phyloP scores from a whole-genome alignment of 257 asterid genomes.

The Primulina tabacum region DNA sequence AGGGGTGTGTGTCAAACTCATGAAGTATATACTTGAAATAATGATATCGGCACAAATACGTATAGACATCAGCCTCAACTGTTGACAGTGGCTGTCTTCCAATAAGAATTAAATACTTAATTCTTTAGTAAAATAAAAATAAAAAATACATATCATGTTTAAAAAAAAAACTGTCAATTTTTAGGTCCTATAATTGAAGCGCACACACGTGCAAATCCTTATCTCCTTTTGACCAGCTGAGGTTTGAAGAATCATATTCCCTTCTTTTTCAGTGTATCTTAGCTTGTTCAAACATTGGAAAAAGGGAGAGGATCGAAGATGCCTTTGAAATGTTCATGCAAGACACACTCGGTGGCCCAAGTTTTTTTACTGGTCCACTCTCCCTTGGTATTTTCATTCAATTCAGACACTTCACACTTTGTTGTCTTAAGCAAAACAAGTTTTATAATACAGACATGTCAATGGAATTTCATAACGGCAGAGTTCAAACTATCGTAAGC shows the following conservation, averaged over 20 bases:
- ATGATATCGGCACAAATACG: no score
- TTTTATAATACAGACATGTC: no score
- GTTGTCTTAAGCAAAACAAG: neutral
- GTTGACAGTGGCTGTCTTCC: conserved; percentile 1
- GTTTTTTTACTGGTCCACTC: conserved; percentile 19
- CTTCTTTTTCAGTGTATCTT: conserved; percentile 12
- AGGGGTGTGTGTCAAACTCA: no score
- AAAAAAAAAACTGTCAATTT: conserved; percentile 16
- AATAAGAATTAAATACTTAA: neutral
- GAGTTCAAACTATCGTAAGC: no score
- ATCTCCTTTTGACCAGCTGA: conserved; percentile 39
- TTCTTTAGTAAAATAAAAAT: neutral
- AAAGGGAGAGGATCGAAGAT: conserved; percentile 26
- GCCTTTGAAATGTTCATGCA: conserved; percentile 24
- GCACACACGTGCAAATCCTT: conserved; percentile 18
- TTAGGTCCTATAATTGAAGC: conserved; percentile 24
- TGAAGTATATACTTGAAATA: no score
- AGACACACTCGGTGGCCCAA: neutral
- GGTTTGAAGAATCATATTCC: conserved; percentile 50
- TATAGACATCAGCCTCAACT: neutral
- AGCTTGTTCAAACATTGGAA: conserved; percentile 4
- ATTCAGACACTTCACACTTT: conserved; percentile 10
- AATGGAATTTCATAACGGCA: no score
- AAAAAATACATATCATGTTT: neutral
- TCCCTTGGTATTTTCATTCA: conserved; percentile 16